Conservation (phyloP, 345 rosid genomes). For the Eucalyptus sp. region DNA sequence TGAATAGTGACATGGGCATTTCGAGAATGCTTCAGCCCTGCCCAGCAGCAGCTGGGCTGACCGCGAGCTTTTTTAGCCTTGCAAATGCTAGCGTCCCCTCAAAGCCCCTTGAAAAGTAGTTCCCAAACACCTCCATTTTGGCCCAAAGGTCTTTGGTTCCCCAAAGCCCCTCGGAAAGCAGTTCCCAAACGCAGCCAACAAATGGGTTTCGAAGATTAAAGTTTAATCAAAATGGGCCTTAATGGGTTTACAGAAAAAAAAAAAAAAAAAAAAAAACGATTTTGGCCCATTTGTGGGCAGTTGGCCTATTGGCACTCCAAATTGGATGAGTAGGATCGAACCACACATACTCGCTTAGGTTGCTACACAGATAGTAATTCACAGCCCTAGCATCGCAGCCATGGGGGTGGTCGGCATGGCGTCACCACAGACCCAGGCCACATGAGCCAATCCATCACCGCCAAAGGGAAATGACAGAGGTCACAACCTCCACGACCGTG, state of each 20-base stretch:
- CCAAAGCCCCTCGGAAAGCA: too few relatives aligned
- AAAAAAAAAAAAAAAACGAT: neutral
- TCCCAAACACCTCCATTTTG: too few relatives aligned
- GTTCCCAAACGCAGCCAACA: too few relatives aligned
- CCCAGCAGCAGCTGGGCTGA: too few relatives aligned
- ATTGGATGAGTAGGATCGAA: neutral
- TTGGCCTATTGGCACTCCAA: neutral
- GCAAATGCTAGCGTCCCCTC: too few relatives aligned
- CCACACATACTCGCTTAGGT: neutral
- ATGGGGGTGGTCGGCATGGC: neutral
- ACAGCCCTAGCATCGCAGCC: neutral
- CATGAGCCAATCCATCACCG: neutral
- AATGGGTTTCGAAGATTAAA: neutral
- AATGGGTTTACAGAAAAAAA: neutral
- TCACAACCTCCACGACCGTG: neutral
- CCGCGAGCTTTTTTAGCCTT: too few relatives aligned
- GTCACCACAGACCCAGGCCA: neutral
- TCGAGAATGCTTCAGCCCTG: too few relatives aligned
- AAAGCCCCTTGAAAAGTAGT: too few relatives aligned
- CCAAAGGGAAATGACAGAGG: neutral
- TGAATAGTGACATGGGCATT: too few relatives aligned
- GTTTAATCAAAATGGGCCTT: neutral
- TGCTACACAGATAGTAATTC: neutral
- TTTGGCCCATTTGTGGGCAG: neutral
- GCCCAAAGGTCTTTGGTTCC: too few relatives aligned